phyloP scores from a whole-genome alignment of 2,329 filamentous ascomycete species.

The Septoria petroselini region DNA sequence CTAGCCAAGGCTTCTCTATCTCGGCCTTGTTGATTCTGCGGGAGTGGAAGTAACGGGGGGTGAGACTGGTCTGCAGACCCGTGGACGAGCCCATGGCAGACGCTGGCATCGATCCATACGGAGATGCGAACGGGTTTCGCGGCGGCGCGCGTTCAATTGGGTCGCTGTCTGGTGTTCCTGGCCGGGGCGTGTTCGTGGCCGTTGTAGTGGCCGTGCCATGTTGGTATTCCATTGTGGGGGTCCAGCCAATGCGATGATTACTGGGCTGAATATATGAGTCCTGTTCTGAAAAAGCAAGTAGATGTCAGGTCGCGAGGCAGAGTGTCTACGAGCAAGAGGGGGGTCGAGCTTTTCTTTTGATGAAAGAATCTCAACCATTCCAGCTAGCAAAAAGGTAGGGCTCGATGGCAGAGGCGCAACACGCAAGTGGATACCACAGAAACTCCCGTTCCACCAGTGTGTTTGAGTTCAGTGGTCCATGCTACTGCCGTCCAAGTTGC shows the following conservation, averaged over 20 bases:
- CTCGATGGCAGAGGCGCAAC: slow-evolving; percentile 5
- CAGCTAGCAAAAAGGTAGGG: slow-evolving; percentile 10
- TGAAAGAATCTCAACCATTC: slow-evolving; percentile 1
- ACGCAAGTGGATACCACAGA: not conserved
- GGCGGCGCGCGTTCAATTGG: slow-evolving; percentile 32
- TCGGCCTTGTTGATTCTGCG: slow-evolving; percentile 69
- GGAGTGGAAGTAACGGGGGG: slow-evolving; percentile 65
- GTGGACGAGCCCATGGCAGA: slow-evolving; percentile 46
- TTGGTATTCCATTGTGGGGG: slow-evolving; percentile 30
- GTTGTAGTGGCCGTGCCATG: slow-evolving; percentile 33
- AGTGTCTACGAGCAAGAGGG: not conserved
- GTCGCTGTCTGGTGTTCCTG: slow-evolving; percentile 41
- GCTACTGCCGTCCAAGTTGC: slow-evolving; percentile 6
- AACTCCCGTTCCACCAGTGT: not conserved
- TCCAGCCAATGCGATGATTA: slow-evolving; percentile 5
- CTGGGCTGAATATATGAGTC: no score
- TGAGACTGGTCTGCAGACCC: slow-evolving; percentile 34
- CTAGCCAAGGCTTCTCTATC: slow-evolving; percentile 72
- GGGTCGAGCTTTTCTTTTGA: slow-evolving; percentile 6
- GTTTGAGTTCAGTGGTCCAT: slow-evolving; percentile 18
- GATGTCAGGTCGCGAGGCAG: not conserved
- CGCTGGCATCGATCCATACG: slow-evolving; percentile 45
- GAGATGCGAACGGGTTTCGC: slow-evolving; percentile 40
- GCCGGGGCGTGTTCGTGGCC: slow-evolving; percentile 38
- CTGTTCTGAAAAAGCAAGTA: no score